Conservation (phyloP, 305 asterid species). For the Solanum hybrid region DNA sequence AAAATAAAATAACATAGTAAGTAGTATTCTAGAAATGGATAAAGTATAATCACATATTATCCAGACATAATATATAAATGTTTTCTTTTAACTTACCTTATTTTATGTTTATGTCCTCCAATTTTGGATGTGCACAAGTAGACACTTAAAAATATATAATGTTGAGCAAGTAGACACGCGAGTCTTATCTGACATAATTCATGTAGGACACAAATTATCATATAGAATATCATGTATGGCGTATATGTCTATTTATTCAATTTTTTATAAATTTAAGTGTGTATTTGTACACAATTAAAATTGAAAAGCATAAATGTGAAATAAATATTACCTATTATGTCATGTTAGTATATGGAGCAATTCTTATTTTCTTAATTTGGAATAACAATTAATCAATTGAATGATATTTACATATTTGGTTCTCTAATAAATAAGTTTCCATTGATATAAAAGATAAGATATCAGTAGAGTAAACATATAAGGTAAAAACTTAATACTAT, state of each 20-base stretch:
- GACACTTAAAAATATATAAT: background rate
- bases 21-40: background rate
- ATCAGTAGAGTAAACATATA: background rate
- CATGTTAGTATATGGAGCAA: background rate
- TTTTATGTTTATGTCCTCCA: background rate
- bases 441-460: background rate
- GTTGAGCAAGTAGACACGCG: background rate
- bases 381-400: background rate
- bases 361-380: background rate
- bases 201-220: background rate
- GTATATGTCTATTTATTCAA: background rate
- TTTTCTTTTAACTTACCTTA: too few relatives aligned
- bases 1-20: background rate
- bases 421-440: background rate
- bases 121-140: too few relatives aligned
- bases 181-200: background rate
- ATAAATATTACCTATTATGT: background rate
- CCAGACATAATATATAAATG: too few relatives aligned
- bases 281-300: too few relatives aligned
- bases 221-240: background rate
- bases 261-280: too few relatives aligned
- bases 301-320: background rate
- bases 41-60: background rate
- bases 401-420: background rate
- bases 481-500: background rate